Percentiles rank a stretch among this genome's conserved stretches.
phyloP scores from a whole-genome alignment of 352 stramenopile genomes.

The Phytophthora hybrid region DNA sequence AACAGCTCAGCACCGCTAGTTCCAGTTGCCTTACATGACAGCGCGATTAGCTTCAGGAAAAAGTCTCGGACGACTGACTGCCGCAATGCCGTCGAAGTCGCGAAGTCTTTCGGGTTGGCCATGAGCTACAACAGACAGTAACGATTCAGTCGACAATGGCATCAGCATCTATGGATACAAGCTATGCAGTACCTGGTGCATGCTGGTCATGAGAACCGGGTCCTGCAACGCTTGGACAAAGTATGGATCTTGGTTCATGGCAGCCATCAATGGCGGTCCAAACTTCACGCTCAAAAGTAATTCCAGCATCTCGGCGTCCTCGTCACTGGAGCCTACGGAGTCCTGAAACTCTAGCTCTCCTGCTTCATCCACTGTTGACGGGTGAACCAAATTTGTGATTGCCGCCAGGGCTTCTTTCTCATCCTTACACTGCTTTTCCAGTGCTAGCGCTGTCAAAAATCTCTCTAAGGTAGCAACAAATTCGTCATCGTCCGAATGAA shows the following conservation, averaged over 20 bases:
- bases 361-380: conserved; percentile 29
- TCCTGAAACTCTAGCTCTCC: conserved; percentile 13
- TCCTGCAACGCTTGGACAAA: conserved; percentile 63
- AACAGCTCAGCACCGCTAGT: not conserved
- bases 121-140: conserved; percentile 58
- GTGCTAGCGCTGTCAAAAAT: conserved; percentile 48
- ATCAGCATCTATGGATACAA: not conserved
- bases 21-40: conserved; percentile 51
- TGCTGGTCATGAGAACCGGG: conserved; percentile 57
- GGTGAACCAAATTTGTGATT: conserved; percentile 32
- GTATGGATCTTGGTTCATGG: conserved; percentile 69
- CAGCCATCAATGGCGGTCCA: conserved; percentile 53
- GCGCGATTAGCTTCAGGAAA: conserved; percentile 69
- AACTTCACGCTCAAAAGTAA: conserved; percentile 63
- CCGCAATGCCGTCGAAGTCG: conserved; percentile 38
- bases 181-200: conserved; percentile 72
- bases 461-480: conserved; percentile 45
- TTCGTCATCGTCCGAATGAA: conserved; percentile 61
- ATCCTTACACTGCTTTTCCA: conserved; percentile 35
- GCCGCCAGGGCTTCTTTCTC: conserved; percentile 22
- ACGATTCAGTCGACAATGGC: conserved; percentile 4
- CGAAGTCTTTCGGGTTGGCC: conserved; percentile 56
- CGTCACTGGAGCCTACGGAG: not conserved
- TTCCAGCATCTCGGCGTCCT: conserved; percentile 46
- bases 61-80: conserved; percentile 58